Conservation (phyloP, 2,329 filamentous ascomycete species). For the Phoma sp. region DNA sequence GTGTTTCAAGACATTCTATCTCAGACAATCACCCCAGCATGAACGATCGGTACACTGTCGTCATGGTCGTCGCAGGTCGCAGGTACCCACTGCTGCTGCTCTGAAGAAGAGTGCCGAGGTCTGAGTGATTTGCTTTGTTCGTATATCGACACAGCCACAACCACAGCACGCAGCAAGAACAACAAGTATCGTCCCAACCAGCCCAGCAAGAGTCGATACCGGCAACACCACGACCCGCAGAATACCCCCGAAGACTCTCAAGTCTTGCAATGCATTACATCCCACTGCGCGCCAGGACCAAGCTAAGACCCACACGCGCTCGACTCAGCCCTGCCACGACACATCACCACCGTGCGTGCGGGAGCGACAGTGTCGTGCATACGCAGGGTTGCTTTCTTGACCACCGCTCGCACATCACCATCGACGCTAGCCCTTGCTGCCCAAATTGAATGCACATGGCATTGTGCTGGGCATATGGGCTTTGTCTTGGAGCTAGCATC, state of each 20-base stretch:
- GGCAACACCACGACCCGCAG: background rate
- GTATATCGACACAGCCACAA: background rate
- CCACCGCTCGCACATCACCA: no score
- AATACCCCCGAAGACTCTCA: background rate
- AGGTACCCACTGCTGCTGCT: background rate
- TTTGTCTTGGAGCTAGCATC: no score
- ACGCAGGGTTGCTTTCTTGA: no score
- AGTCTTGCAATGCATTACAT: background rate
- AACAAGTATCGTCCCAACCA: background rate
- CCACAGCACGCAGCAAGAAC: background rate
- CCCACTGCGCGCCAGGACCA: background rate
- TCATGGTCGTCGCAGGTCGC: slow-evolving; percentile 1
- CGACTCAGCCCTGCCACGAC: background rate
- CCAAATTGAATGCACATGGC: no score
- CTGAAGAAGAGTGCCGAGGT: background rate
- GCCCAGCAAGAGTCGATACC: background rate
- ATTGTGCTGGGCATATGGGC: no score
- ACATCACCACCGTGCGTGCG: no score
- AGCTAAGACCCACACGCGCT: background rate
- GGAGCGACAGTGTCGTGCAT: no score
- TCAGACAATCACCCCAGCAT: slow-evolving; percentile 1
- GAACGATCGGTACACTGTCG: background rate
- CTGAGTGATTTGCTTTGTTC: background rate
- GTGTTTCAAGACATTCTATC: slow-evolving; percentile 7
- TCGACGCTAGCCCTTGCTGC: no score